These are phyloP conservation scores for Yarrowia sp. DNA, from an alignment of 805 yeast species.

Conservation along the genomic window DNA sequence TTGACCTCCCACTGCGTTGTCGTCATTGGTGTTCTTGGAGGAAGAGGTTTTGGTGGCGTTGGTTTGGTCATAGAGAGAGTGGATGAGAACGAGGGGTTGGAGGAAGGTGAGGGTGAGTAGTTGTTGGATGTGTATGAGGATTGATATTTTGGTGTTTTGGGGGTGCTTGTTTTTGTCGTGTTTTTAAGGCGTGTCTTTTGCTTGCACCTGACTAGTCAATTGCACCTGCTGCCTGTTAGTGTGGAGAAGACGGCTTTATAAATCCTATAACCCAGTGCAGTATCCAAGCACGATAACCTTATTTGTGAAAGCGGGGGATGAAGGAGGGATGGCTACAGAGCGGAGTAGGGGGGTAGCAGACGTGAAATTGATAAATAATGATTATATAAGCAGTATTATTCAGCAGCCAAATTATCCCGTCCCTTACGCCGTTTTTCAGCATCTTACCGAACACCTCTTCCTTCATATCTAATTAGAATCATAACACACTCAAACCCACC, in stretches of 20 bases:
- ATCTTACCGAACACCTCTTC: too few relatives aligned
- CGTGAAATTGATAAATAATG: too few relatives aligned
- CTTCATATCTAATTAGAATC: background rate
- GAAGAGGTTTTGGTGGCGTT: background rate
- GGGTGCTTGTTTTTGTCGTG: background rate
- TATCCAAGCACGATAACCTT: constrained; percentile 15
- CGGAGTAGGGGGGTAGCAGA: too few relatives aligned
- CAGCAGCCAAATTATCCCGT: too few relatives aligned
- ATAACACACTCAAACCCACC: background rate
- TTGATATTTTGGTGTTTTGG: background rate
- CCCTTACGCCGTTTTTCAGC: too few relatives aligned
- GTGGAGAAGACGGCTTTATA: background rate
- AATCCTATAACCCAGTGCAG: background rate
- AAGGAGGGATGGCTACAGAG: background rate
- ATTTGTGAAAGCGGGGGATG: background rate
- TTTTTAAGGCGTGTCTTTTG: background rate
- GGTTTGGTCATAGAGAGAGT: background rate
- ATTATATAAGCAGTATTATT: too few relatives aligned
- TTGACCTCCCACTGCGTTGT: background rate
- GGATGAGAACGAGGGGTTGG: too few relatives aligned
- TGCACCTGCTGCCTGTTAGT: background rate
- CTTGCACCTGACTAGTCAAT: background rate
- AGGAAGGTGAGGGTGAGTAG: background rate
- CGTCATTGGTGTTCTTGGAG: background rate
- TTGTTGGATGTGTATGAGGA: background rate